Percentiles rank a stretch among this genome's conserved stretches.
Conservation (phyloP, 495 filamentous ascomycete genomes). For the Annulohypoxylon nitens region DNA sequence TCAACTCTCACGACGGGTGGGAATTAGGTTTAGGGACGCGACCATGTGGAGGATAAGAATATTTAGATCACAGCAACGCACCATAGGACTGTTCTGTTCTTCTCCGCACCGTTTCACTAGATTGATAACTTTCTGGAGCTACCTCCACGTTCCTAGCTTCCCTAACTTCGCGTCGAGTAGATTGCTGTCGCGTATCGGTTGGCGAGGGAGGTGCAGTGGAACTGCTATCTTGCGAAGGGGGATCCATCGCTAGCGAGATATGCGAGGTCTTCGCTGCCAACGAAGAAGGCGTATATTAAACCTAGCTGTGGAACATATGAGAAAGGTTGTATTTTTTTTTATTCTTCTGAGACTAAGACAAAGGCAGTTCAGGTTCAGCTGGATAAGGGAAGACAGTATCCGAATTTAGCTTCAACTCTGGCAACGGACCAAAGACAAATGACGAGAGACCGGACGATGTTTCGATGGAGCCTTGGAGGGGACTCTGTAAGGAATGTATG, state of each 20-base stretch:
- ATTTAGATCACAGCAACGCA: slow-evolving; percentile 49
- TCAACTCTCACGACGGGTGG: slow-evolving; percentile 14
- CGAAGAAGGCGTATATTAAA: slow-evolving; percentile 32
- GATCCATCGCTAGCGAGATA: slow-evolving; percentile 55
- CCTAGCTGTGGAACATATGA: slow-evolving; percentile 38
- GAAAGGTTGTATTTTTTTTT: background rate
- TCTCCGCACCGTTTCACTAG: slow-evolving; percentile 63
- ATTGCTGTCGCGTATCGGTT: slow-evolving; percentile 57
- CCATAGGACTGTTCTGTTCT: slow-evolving; percentile 61
- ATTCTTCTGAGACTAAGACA: slow-evolving; percentile 48
- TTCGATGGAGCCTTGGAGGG: slow-evolving; percentile 20
- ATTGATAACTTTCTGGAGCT: slow-evolving; percentile 58
- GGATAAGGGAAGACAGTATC: slow-evolving; percentile 29
- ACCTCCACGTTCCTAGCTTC: slow-evolving; percentile 47
- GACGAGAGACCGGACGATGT: slow-evolving; percentile 15
- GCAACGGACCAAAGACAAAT: slow-evolving; percentile 15
- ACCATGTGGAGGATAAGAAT: slow-evolving; percentile 19
- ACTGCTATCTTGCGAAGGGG: slow-evolving; percentile 49
- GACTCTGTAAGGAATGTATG: slow-evolving; percentile 37
- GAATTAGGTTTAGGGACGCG: slow-evolving; percentile 31
- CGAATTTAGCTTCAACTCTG: slow-evolving; percentile 26
- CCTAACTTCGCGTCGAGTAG: slow-evolving; percentile 48
- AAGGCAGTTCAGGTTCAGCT: slow-evolving; percentile 32
- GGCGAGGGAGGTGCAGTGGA: slow-evolving; percentile 55
- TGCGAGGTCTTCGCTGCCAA: slow-evolving; percentile 30